phyloP scores from a whole-genome alignment of 2,329 filamentous ascomycete genomes.

The Fusarium domesticum region DNA sequence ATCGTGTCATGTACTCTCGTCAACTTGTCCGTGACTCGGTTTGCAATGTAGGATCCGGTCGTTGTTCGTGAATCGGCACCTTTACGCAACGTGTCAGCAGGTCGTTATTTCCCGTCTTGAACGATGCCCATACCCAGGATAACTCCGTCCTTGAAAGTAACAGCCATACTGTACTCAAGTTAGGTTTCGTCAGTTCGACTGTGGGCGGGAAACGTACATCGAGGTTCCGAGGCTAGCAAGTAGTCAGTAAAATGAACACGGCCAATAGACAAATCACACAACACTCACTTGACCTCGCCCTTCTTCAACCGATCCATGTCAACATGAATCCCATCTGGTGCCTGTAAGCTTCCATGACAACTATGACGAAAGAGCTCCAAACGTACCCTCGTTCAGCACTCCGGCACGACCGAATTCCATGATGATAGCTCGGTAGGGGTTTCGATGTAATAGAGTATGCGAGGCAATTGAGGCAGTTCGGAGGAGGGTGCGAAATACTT shows the following conservation, averaged over 20 bases:
- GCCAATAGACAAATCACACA: neutral
- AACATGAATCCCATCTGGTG: slow-evolving; percentile 92
- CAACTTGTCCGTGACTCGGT: slow-evolving; percentile 98
- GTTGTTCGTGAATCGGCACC: slow-evolving; percentile 97
- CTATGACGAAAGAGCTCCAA: slow-evolving; percentile 23
- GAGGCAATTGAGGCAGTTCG: slow-evolving; percentile 3
- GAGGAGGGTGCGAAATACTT: slow-evolving; percentile 22
- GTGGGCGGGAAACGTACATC: slow-evolving; percentile 62
- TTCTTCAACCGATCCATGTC: slow-evolving; percentile 99
- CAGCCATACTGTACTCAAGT: slow-evolving; percentile 73
- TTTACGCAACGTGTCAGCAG: slow-evolving; percentile 32
- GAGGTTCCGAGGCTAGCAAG: slow-evolving; percentile 82
- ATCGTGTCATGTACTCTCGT: slow-evolving; percentile 98
- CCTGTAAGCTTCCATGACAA: slow-evolving; percentile 23
- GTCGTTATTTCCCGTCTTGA: too few species aligned
- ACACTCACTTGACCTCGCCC: slow-evolving; percentile 92
- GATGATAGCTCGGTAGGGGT: slow-evolving; percentile 8
- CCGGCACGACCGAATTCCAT: slow-evolving; percentile 66
- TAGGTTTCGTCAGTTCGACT: slow-evolving; percentile 25
- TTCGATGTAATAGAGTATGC: slow-evolving; percentile 1
- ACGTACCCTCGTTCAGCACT: slow-evolving; percentile 60
- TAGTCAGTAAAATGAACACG: slow-evolving; percentile 28
- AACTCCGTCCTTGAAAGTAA: slow-evolving; percentile 97
- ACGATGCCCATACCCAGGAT: slow-evolving; percentile 65
- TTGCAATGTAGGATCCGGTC: slow-evolving; percentile 96